Base-by-base conservation (phyloP, 179 eudicot genomes). In the Actinidia arguta region DNA sequence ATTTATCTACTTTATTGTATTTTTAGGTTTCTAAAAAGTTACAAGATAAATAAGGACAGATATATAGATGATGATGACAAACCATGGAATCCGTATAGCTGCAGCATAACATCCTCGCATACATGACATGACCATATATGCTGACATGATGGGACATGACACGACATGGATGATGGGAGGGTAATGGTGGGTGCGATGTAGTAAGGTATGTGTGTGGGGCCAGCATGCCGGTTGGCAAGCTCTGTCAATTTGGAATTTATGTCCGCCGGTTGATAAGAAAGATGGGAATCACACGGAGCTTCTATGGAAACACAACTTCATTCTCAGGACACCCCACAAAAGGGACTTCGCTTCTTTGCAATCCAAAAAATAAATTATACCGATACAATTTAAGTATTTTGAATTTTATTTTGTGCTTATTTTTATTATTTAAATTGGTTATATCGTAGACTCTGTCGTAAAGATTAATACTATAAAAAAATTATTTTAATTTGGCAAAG, bases 41-140 rank as follows among this genome's bases (percentile, higher is more conserved):
- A 12, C 1, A 54, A 27, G 14, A 48, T 20, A 4, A 0, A 14
- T 59, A 70, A 7, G 55, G 8, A 12, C n/a, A 61, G 1, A 27
- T 68, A 31, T 31, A 31, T 31, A 12, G 63, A 64, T 81, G 62
- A 48, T 68, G 31, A 47, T 24, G 44, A 51, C 31, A 46, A 56
- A 68, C 44, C 24, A 25, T 27, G 63, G 13, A 22, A 50, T 74
- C 75, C 62, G 61, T 22, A 81, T 47, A 71, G 17, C 27, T 27
- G 71, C 63, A 59, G 78, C 77, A 82, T 77, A 69, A 77, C 66
- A 75, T 75, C 42, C 75, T 82, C 80, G 13, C 81, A 52, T 68
- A 55, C 56, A 54, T 76, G 80, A 76, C 46, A 82, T 66, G 69
- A 82, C 84, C 27, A 13, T 39, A 64, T 27, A 42, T 39, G 31